Percentiles rank a stretch among this genome's conserved stretches.
These are phyloP conservation scores for Lumnitzera racemosa DNA, from an alignment of 345 rosid genomes.

Conservation along the genomic window DNA sequence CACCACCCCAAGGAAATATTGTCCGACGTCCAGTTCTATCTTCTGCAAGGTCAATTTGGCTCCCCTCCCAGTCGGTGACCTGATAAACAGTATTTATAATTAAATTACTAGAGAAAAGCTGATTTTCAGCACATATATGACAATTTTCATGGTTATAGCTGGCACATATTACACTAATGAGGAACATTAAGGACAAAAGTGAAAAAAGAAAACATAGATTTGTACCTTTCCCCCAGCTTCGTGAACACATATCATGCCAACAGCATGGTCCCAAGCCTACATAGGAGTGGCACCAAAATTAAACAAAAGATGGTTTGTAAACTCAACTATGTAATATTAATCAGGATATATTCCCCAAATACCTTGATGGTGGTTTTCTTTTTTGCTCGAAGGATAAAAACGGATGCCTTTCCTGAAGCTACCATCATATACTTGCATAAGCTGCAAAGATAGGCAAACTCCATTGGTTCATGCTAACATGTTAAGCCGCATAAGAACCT, in stretches of 20 bases:
- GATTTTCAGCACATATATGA: neutral
- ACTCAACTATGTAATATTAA: neutral
- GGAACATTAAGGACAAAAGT: neutral
- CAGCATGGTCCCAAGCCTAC: constrained; percentile 97
- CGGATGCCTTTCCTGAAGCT: constrained; percentile 64
- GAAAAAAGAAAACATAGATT: neutral
- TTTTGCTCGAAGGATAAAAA: constrained; percentile 37
- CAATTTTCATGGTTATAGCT: no score
- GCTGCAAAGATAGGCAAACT: constrained; percentile 26
- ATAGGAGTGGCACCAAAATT: constrained; percentile 8
- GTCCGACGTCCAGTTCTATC: constrained; percentile 53
- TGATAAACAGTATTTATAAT: constrained; percentile 8
- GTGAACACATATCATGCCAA: constrained; percentile 72
- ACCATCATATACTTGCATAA: constrained; percentile 75
- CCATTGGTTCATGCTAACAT: no score
- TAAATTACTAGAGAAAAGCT: neutral
- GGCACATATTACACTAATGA: neutral
- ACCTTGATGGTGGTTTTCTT: constrained; percentile 41
- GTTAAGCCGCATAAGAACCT: no score
- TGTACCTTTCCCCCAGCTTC: constrained; percentile 94
- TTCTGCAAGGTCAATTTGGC: constrained; percentile 39
- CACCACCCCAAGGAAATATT: constrained; percentile 50
- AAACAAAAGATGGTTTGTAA: neutral
- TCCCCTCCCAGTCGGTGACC: constrained; percentile 82
- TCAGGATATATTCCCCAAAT: neutral